Conservation (phyloP, 2,329 filamentous ascomycete species). For the Ophiosphaerella narmari region DNA sequence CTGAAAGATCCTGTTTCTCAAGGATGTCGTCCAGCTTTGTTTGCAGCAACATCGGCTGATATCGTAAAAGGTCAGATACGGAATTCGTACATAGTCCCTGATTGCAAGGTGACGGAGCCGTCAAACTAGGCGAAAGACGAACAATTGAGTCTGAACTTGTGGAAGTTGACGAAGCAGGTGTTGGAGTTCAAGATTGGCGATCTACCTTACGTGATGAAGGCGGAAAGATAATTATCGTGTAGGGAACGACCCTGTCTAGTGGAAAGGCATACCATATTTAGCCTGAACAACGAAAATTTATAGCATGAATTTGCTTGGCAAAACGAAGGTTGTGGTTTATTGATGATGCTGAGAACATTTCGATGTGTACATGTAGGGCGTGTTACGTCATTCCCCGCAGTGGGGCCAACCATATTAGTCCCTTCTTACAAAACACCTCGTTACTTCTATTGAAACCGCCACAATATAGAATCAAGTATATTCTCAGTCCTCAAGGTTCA, state of each 20-base stretch:
- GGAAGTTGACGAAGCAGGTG: conserved; percentile 53
- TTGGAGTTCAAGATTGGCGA: conserved; percentile 49
- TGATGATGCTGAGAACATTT: too few species aligned
- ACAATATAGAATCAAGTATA: too few species aligned
- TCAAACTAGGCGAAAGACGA: conserved; percentile 51
- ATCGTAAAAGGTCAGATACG: conserved; percentile 52
- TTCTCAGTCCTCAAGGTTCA: too few species aligned
- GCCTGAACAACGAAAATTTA: too few species aligned
- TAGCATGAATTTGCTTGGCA: too few species aligned
- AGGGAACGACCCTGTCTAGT: too few species aligned
- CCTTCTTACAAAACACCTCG: too few species aligned
- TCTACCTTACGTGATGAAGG: conserved; percentile 35
- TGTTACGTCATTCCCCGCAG: not conserved
- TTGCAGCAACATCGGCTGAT: conserved; percentile 53
- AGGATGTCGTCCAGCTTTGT: conserved; percentile 55
- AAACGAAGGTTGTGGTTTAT: too few species aligned
- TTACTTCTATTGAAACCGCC: too few species aligned
- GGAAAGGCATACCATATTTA: too few species aligned
- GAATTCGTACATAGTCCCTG: conserved; percentile 56
- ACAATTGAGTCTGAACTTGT: conserved; percentile 50
- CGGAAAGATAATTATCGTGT: not conserved
- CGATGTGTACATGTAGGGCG: not conserved
- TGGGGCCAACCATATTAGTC: not conserved
- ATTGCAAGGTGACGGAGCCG: conserved; percentile 53
- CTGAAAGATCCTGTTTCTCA: conserved; percentile 56